phyloP scores from a whole-genome alignment of 306 rosid species.

The Acacia melanoxylon region DNA sequence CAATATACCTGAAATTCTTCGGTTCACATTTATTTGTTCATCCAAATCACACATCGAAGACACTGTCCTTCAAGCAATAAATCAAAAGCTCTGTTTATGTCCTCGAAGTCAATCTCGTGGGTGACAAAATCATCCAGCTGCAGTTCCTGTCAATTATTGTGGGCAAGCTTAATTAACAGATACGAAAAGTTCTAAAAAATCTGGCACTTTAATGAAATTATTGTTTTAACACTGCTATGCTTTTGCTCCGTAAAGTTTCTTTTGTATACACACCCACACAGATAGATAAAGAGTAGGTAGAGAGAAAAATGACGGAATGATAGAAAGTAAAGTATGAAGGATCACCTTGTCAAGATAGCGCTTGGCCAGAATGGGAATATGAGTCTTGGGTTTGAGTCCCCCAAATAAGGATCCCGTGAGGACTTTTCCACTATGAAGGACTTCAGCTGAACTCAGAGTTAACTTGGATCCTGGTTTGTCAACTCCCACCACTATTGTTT shows the following conservation, averaged over 20 bases:
- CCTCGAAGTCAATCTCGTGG: constrained; percentile 65
- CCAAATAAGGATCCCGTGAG: constrained; percentile 76
- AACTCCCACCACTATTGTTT: constrained; percentile 76
- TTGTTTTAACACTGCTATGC: background rate
- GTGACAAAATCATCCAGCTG: constrained; percentile 77
- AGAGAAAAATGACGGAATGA: background rate
- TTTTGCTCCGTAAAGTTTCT: background rate
- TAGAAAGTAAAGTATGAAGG: background rate
- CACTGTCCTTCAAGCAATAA: constrained; percentile 59
- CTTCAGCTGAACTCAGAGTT: constrained; percentile 41
- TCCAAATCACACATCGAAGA: constrained; percentile 77
- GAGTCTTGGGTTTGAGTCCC: constrained; percentile 77
- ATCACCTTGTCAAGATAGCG: constrained; percentile 77
- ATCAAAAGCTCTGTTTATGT: constrained; percentile 80
- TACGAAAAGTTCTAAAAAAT: background rate
- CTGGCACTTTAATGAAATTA: background rate
- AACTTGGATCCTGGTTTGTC: constrained; percentile 65
- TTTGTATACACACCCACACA: background rate
- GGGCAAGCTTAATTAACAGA: background rate
- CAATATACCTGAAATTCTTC: background rate
- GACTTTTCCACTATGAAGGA: constrained; percentile 61
- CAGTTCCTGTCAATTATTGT: constrained; percentile 51
- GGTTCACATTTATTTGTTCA: constrained; percentile 42
- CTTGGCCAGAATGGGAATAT: constrained; percentile 69
- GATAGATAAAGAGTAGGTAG: background rate